These are phyloP conservation scores for Anisodus acutangulus DNA, from an alignment of 257 asterid genomes.

Conservation along the genomic window DNA sequence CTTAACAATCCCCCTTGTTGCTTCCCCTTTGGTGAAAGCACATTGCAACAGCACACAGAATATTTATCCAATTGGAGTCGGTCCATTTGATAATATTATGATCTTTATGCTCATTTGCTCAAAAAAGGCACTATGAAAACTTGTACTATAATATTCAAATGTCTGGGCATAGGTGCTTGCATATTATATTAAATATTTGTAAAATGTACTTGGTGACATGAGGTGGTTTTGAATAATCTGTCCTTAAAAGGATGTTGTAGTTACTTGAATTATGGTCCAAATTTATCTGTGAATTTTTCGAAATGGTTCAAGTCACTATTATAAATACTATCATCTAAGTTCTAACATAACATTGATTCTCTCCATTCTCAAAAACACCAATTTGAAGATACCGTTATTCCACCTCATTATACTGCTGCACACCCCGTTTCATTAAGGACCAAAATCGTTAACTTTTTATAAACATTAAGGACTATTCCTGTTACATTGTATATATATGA, in stretches of 20 bases:
- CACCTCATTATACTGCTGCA: too few species aligned
- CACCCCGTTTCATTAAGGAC: too few species aligned
- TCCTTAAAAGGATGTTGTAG: not conserved
- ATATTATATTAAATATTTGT: not conserved
- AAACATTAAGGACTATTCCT: not conserved
- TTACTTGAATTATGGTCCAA: too few species aligned
- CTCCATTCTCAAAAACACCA: too few species aligned
- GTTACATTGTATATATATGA: not conserved
- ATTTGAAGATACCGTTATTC: too few species aligned
- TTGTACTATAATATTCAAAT: not conserved
- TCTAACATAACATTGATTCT: too few species aligned
- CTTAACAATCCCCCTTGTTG: slow-evolving; percentile 62
- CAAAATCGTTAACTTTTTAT: not conserved
- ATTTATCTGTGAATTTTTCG: too few species aligned
- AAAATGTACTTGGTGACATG: not conserved
- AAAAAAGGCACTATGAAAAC: too few species aligned
- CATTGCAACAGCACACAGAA: slow-evolving; percentile 38
- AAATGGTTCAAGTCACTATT: too few species aligned
- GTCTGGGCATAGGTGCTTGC: not conserved
- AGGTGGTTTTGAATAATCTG: not conserved
- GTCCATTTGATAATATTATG: too few species aligned
- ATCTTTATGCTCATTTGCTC: too few species aligned
- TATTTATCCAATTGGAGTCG: not conserved
- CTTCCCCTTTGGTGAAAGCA: slow-evolving; percentile 47
- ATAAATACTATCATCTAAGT: too few species aligned